Percentiles rank a stretch among this genome's conserved stretches.
Conservation (phyloP, 2,329 filamentous ascomycete genomes). For the Neofusicoccum umdonicola region DNA sequence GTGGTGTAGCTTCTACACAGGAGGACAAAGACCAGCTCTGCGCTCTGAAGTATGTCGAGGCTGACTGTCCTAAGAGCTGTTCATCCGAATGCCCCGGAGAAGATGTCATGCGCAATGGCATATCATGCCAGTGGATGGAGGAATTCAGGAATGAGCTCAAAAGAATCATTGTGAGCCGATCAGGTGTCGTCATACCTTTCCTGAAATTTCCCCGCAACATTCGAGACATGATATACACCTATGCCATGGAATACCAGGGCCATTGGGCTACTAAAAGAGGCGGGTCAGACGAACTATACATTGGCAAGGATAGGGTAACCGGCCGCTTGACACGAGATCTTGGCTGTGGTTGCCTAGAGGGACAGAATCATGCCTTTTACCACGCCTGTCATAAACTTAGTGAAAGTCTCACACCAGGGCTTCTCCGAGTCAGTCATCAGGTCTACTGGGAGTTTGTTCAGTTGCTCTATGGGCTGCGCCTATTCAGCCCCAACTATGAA, state of each 20-base stretch:
- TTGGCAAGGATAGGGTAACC: too few relatives aligned
- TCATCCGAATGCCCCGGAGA: not conserved
- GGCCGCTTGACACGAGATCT: too few relatives aligned
- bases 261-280: too few relatives aligned
- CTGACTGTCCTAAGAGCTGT: not conserved
- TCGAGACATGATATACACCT: not conserved
- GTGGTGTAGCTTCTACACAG: not conserved
- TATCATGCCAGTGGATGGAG: not conserved
- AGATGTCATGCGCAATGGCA: rapidly evolving
- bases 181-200: not conserved
- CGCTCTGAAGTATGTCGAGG: not conserved
- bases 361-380: not conserved
- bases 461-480: not conserved
- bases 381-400: not conserved
- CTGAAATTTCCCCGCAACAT: not conserved
- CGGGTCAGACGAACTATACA: too few relatives aligned
- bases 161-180: not conserved
- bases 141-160: not conserved
- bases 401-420: not conserved
- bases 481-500: not conserved
- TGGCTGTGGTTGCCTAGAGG: too few relatives aligned
- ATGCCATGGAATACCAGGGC: not conserved
- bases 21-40: not conserved
- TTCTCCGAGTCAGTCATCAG: not conserved
- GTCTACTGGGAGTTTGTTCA: not conserved